These are phyloP conservation scores for Leccinum ochraceum DNA, from an alignment of 768 basidiomycete species.

Conservation along the genomic window DNA sequence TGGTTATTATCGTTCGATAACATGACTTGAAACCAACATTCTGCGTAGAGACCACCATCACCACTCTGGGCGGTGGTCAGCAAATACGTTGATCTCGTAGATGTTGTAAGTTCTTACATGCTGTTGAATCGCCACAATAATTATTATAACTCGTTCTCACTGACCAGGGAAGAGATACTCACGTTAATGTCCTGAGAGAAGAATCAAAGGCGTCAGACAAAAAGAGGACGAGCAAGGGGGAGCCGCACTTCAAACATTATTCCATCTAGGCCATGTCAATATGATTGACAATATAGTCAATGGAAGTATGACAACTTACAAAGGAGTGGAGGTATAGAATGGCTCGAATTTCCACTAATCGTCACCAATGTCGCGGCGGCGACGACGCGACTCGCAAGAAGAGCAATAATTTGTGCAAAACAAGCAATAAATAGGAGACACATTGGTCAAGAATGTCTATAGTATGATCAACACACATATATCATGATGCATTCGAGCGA, in stretches of 20 bases:
- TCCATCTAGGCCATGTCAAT: conserved; percentile 38
- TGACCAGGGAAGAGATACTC: conserved; percentile 25
- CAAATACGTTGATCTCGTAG: background rate
- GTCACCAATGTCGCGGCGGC: conserved; percentile 30
- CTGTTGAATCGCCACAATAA: conserved; percentile 17
- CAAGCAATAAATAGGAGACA: background rate
- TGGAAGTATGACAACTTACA: conserved; percentile 38
- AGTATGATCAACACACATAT: background rate
- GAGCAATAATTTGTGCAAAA: background rate
- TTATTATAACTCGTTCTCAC: background rate
- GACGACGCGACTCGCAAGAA: background rate
- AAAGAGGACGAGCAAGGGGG: background rate
- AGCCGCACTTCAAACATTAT: conserved; percentile 58
- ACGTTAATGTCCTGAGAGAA: conserved; percentile 57
- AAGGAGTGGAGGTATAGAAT: conserved; percentile 50
- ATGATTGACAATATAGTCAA: background rate
- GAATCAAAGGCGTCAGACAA: background rate
- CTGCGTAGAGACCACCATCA: conserved; percentile 65
- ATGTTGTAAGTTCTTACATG: conserved; percentile 28
- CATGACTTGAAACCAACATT: conserved; percentile 39
- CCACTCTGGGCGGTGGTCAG: conserved; percentile 47
- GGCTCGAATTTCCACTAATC: conserved; percentile 48
- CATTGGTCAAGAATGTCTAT: background rate
- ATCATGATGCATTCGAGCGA: background rate
- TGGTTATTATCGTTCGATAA: background rate